These are phyloP conservation scores for Suillus hirtellus DNA, from an alignment of 768 basidiomycete genomes.

Conservation along the genomic window DNA sequence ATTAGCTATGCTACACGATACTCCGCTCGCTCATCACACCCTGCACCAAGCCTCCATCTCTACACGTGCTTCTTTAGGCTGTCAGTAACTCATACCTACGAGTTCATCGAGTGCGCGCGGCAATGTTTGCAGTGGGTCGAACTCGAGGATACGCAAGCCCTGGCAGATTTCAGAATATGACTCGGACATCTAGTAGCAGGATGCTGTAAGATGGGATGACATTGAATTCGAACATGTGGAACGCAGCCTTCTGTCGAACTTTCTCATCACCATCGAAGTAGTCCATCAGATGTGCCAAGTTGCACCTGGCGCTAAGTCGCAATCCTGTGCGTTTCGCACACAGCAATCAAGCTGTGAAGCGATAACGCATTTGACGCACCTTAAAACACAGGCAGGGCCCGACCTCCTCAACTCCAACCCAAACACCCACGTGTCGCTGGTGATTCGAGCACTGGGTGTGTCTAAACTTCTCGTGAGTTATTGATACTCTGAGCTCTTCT, in stretches of 20 bases:
- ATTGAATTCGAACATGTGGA: background rate
- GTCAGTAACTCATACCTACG: conserved; percentile 65
- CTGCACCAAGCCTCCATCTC: conserved; percentile 67
- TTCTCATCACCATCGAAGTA: background rate
- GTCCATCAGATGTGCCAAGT: background rate
- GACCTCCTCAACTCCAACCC: background rate
- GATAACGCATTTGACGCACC: background rate
- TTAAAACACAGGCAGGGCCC: background rate
- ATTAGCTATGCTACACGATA: conserved; percentile 28
- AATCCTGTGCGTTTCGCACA: background rate
- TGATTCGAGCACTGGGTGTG: background rate
- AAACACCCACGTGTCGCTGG: background rate
- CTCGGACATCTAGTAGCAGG: no score
- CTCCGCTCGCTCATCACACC: conserved; percentile 34
- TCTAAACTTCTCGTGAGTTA: background rate
- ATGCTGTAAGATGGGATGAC: no score
- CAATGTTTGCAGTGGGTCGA: conserved; percentile 78
- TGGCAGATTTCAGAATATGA: no score
- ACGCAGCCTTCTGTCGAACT: background rate
- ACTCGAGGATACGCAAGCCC: conserved; percentile 65
- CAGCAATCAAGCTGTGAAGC: background rate
- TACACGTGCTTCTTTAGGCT: conserved; percentile 80
- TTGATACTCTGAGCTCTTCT: background rate
- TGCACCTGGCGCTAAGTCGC: no score
- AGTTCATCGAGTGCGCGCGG: conserved; percentile 72